Evolutionary conservation across 805 yeast genomes (phyloP).

Genomic region (Candida corydali): DNA sequence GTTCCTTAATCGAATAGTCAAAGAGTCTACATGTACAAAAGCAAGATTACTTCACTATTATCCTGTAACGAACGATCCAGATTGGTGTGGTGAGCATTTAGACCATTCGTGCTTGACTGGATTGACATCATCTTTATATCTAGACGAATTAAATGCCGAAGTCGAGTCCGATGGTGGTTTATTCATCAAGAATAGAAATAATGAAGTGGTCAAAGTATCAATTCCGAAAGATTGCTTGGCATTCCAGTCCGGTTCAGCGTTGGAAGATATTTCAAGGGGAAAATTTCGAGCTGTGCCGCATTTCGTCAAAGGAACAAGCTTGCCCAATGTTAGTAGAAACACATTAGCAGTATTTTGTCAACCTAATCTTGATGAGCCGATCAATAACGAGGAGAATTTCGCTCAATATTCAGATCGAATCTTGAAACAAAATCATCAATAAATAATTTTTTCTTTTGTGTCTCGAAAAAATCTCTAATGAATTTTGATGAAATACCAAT

Average conservation of each 20-base stretch:
- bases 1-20: constrained; percentile 40
- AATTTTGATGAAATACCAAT: constrained; percentile 9
- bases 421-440: constrained; percentile 34
- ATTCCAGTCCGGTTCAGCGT: constrained; percentile 57
- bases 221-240: constrained; percentile 56
- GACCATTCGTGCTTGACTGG: constrained; percentile 63
- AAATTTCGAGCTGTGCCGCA: constrained; percentile 57
- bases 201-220: constrained; percentile 43
- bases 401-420: constrained; percentile 46
- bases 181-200: constrained; percentile 23
- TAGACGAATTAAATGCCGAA: constrained; percentile 47
- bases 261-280: constrained; percentile 47
- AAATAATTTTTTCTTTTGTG: not conserved
- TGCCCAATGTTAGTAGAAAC: constrained; percentile 40
- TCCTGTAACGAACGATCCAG: constrained; percentile 29
- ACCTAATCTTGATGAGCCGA: constrained; percentile 49
- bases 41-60: constrained; percentile 56
- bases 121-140: constrained; percentile 49
- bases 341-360: constrained; percentile 62
- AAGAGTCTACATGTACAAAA: constrained; percentile 49
- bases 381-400: constrained; percentile 44
- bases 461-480: constrained; percentile 4
- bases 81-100: constrained; percentile 62
- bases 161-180: constrained; percentile 24
- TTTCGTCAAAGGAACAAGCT: constrained; percentile 43